phyloP scores from a whole-genome alignment of 2,329 filamentous ascomycete genomes.

The Penicillium griseofulvum region DNA sequence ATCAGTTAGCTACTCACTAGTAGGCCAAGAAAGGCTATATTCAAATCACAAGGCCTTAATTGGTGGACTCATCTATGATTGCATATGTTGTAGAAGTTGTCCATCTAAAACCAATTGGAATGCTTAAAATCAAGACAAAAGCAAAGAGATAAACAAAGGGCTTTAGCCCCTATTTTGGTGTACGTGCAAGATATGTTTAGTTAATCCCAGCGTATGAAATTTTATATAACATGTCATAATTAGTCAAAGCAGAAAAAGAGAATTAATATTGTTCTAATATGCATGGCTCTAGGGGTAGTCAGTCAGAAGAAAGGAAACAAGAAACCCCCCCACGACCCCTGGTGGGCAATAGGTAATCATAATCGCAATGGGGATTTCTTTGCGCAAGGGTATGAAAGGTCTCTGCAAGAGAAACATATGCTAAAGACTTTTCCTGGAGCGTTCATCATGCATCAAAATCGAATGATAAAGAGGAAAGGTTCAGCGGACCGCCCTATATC shows the following conservation, averaged over 20 bases:
- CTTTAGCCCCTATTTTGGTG: neutral
- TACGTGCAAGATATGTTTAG: neutral
- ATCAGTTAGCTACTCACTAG: neutral
- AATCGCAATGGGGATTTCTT: conserved; percentile 6
- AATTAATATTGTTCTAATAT: conserved; percentile 29
- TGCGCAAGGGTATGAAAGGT: conserved; percentile 12
- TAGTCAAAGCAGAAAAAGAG: neutral
- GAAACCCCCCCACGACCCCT: conserved; percentile 10
- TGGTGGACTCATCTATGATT: neutral
- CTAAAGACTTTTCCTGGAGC: conserved; percentile 9
- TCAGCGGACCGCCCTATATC: conserved; percentile 18
- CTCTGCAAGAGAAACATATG: neutral
- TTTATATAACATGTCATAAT: neutral
- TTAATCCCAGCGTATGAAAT: neutral
- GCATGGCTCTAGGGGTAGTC: conserved; percentile 16
- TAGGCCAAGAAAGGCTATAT: neutral
- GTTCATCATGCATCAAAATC: conserved; percentile 12
- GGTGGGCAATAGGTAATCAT: conserved; percentile 12
- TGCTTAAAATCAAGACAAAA: too few relatives aligned
- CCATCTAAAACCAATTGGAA: neutral
- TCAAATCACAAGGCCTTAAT: neutral
- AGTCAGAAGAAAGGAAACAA: conserved; percentile 11
- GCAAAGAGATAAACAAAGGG: too few relatives aligned
- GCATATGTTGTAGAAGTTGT: neutral
- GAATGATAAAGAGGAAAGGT: conserved; percentile 12